Conservation (phyloP, 331 rosid species). For the Saraca asoca region DNA sequence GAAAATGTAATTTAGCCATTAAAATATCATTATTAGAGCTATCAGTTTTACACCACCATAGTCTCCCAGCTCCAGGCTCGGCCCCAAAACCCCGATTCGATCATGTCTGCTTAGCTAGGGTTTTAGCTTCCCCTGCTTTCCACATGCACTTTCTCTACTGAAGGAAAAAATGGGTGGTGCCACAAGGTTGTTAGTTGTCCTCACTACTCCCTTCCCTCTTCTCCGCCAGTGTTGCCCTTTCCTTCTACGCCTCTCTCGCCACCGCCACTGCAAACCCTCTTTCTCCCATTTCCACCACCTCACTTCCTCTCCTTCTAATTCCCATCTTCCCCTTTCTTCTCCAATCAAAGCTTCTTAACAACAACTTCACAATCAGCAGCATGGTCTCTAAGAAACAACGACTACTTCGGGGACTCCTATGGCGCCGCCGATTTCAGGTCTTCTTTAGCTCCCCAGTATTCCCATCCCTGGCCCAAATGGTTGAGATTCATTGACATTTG, state of each 20-base stretch:
- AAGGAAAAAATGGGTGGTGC: conserved; percentile 49
- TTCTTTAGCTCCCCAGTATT: background rate
- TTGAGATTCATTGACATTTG: conserved; percentile 52
- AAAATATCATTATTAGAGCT: too few species aligned
- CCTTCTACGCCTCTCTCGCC: conserved; percentile 37
- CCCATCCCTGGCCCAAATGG: conserved; percentile 66
- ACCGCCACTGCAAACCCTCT: conserved; percentile 33
- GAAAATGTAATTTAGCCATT: too few species aligned
- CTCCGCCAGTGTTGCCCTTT: conserved; percentile 43
- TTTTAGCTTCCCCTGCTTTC: background rate
- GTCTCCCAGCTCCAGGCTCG: background rate
- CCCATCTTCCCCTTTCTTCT: conserved; percentile 1
- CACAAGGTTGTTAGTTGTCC: conserved; percentile 52
- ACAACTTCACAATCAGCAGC: conserved; percentile 43
- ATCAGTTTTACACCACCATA: too few species aligned
- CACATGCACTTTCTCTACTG: background rate
- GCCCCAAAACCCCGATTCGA: background rate
- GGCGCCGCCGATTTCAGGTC: background rate
- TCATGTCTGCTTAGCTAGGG: background rate
- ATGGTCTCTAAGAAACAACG: conserved; percentile 33
- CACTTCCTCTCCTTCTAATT: conserved; percentile 4
- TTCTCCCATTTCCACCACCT: conserved; percentile 11
- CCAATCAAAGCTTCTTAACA: conserved; percentile 43
- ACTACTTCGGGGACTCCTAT: conserved; percentile 17
- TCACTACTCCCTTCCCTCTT: conserved; percentile 44